Percentiles rank a stretch among this genome's conserved stretches.
These are phyloP conservation scores for Paraconiothyrium sp. DNA, from an alignment of 2,329 filamentous ascomycete species.

Conservation along the genomic window DNA sequence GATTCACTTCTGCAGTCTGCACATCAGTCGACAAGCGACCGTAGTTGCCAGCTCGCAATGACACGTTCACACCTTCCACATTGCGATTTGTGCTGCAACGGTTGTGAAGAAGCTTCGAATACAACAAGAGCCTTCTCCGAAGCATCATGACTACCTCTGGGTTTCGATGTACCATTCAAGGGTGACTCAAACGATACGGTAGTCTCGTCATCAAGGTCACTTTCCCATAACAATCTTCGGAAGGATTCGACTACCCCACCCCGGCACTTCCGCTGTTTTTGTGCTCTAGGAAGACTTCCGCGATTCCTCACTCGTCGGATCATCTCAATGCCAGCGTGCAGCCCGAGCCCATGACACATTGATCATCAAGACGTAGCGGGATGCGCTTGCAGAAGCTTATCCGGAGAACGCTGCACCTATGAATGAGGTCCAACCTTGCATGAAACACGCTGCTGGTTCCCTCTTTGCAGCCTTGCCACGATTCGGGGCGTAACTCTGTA, in stretches of 20 bases:
- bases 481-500: conserved; percentile 10
- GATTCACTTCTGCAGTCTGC: background rate
- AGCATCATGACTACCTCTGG: too few species aligned
- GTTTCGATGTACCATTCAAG: too few species aligned
- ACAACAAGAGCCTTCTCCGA: too few species aligned
- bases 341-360: background rate
- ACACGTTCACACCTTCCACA: background rate
- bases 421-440: background rate
- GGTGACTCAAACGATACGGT: too few species aligned
- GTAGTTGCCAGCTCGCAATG: background rate
- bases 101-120: background rate
- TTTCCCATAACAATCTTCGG: too few species aligned
- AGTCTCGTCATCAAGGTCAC: too few species aligned
- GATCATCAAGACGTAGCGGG: background rate
- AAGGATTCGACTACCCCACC: too few species aligned
- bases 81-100: background rate
- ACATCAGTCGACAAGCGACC: background rate
- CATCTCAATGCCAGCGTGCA: background rate
- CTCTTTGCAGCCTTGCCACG: background rate
- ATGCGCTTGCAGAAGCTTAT: background rate
- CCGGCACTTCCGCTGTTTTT: too few species aligned
- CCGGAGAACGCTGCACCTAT: background rate
- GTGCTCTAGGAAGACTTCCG: background rate
- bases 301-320: background rate
- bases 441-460: background rate